phyloP scores from a whole-genome alignment of 2,329 filamentous ascomycete genomes.

The Blastomyces percursus region DNA sequence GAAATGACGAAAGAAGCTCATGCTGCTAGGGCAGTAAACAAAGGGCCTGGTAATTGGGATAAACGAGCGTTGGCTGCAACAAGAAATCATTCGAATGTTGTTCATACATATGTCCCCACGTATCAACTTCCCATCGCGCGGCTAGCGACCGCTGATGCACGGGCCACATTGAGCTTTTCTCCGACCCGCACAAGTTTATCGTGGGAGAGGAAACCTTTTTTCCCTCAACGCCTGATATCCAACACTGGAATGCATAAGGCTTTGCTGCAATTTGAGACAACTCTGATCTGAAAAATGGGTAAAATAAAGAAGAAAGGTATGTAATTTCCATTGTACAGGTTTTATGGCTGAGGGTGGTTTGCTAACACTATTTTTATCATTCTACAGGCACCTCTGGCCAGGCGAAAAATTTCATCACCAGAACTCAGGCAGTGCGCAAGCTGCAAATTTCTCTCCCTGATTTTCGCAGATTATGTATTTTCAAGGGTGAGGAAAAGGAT shows the following conservation, averaged over 20 bases:
- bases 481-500: constrained; percentile 55
- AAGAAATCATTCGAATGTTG: background rate
- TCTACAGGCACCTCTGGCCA: constrained; percentile 64
- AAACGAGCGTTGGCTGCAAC: background rate
- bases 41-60: background rate
- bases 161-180: constrained; percentile 14
- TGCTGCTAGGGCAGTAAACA: background rate
- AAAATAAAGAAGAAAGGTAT: constrained; percentile 81
- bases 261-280: background rate
- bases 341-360: background rate
- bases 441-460: constrained; percentile 94
- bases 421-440: constrained; percentile 94
- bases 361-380: constrained; percentile 13
- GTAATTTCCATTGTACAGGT: constrained; percentile 10
- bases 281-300: constrained; percentile 43
- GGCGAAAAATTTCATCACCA: constrained; percentile 96
- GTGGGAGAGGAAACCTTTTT: constrained; percentile 28
- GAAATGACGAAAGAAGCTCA: background rate
- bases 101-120: background rate
- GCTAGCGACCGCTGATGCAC: constrained; percentile 7
- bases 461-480: constrained; percentile 97
- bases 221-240: constrained; percentile 18
- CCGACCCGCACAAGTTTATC: constrained; percentile 21
- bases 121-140: background rate
- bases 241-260: background rate